phyloP scores from a whole-genome alignment of 257 asterid species.

The Ballota nigra region DNA sequence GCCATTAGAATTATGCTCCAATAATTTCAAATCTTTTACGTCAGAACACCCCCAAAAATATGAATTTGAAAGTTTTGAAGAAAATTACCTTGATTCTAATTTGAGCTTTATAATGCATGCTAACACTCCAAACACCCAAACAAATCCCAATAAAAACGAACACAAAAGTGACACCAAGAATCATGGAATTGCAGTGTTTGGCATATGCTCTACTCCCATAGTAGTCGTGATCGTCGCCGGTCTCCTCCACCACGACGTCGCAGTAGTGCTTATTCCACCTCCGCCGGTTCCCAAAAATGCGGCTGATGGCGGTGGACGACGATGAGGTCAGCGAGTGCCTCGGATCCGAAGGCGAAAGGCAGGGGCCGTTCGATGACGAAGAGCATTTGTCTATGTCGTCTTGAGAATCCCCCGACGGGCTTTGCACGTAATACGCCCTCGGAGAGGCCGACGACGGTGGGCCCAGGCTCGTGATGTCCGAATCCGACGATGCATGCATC shows the following conservation, averaged over 20 bases:
- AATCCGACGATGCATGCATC: slow-evolving; percentile 46
- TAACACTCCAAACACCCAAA: slow-evolving; percentile 51
- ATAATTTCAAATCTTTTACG: too few relatives aligned
- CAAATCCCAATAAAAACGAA: slow-evolving; percentile 32
- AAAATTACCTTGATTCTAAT: slow-evolving; percentile 48
- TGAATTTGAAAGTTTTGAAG: too few relatives aligned
- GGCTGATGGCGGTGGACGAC: slow-evolving; percentile 48
- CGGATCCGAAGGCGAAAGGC: slow-evolving; percentile 50
- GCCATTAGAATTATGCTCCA: too few relatives aligned
- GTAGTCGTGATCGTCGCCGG: slow-evolving; percentile 24
- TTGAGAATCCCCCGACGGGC: slow-evolving; percentile 67
- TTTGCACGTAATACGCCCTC: slow-evolving; percentile 52
- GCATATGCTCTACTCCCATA: slow-evolving; percentile 15
- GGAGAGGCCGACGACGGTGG: slow-evolving; percentile 48
- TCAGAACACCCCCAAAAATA: too few relatives aligned
- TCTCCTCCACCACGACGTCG: slow-evolving; percentile 47
- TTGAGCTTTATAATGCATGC: slow-evolving; percentile 40
- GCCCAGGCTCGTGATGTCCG: slow-evolving; percentile 40
- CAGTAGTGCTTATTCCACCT: slow-evolving; percentile 49
- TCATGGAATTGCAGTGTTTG: slow-evolving; percentile 21
- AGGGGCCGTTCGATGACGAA: slow-evolving; percentile 33
- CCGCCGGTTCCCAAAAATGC: slow-evolving; percentile 44
- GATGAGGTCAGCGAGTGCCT: slow-evolving; percentile 50
- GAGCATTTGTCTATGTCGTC: slow-evolving; percentile 47
- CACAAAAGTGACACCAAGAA: slow-evolving; percentile 24